Evolutionary conservation across 768 basidiomycete species (phyloP), one percentile per base, ranked within the genome.

Genomic region (Lactarius quietus): DNA sequence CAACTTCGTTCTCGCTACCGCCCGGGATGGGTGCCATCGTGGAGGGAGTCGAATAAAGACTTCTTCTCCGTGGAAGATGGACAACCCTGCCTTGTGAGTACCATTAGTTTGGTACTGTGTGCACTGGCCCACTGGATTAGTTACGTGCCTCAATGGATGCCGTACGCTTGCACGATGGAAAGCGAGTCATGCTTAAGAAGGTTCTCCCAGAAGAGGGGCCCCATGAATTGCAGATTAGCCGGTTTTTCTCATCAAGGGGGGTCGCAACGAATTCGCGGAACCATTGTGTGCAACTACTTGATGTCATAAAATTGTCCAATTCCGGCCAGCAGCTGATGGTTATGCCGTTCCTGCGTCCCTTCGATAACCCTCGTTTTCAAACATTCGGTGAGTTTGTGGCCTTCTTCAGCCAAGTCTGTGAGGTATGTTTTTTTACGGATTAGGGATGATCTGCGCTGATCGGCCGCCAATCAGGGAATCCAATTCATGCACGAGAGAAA

Each of bases 371-470:
- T n/a, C 63, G 29, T 10, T 75, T 73, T 45, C 63, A 68, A 23
- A 72, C 72, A 4, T 59, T 68, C 18, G 74, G 68, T 7, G 74
- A 75, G 41, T 68, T 67, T 9, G 57, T 75, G 4, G 70, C 69
- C 14, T 75, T 70, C 51, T 60, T 73, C 6, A 38, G 64, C 2
- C 73, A 74, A 48, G 38, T 71, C 2, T 58, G 74, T 36, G 69
- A 75, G 64, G 73, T 71, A 56, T 0, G 65, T 52, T 3, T 63
- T 35, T n/a, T 35, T 20, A 20, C n/a, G 9, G 8, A n/a, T n/a
- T 18, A 4, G 5, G 7, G 12, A 35, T 48, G 35, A 31, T 52
- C 18, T 12, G 33, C 39, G 29, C 35, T 59, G 18, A 62, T 57
- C n/a, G 18, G 0, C 7, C 3, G n/a, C 39, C 12, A 20, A 53